phyloP scores from a whole-genome alignment of 371 early-diverging fungal genomes.

The Actinomucor elegans region DNA sequence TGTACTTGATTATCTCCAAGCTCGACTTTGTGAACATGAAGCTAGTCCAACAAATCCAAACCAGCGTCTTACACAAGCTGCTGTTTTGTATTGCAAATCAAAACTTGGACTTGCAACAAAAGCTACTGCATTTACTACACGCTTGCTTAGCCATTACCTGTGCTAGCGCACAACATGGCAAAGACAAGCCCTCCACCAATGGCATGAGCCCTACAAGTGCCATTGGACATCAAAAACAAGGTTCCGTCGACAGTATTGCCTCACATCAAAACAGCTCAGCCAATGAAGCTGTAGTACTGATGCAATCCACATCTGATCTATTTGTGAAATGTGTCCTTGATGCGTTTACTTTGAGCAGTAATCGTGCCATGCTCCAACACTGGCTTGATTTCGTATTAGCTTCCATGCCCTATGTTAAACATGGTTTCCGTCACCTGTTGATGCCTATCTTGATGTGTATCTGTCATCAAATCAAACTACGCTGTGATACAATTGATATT shows the following conservation, averaged over 20 bases:
- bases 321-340: conserved; percentile 65
- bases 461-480: conserved; percentile 60
- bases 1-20: conserved; percentile 60
- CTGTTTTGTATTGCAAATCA: conserved; percentile 57
- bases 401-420: conserved; percentile 60
- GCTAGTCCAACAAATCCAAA: conserved; percentile 57
- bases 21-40: conserved; percentile 54
- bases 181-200: conserved; percentile 3
- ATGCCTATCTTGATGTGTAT: conserved; percentile 64
- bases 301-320: conserved; percentile 43
- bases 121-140: conserved; percentile 67
- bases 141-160: conserved; percentile 56
- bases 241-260: conserved; percentile 5
- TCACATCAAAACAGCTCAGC: background rate
- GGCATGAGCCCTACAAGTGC: background rate
- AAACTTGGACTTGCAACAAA: conserved; percentile 69
- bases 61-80: conserved; percentile 56
- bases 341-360: conserved; percentile 56
- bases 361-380: conserved; percentile 68
- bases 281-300: conserved; percentile 29
- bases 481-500: conserved; percentile 38
- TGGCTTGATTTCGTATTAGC: conserved; percentile 78
- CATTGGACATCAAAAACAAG: conserved; percentile 2
- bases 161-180: conserved; percentile 22
- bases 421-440: conserved; percentile 60